Conservation (phyloP, 176 grass and related monocot species). For the Canna indica region DNA sequence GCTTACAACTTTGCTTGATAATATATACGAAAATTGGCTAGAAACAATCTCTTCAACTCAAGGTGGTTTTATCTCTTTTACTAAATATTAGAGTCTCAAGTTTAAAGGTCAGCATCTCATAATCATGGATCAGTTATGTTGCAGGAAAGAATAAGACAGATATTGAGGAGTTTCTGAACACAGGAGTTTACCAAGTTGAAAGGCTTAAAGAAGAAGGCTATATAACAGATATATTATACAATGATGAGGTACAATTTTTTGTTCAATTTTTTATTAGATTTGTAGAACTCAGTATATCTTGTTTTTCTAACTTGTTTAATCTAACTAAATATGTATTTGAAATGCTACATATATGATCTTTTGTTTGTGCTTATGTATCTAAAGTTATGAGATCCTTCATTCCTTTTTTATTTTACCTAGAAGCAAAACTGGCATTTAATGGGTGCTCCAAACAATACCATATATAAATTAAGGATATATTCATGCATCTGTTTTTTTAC, state of each 20-base stretch:
- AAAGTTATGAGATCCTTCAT: background rate
- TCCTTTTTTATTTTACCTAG: background rate
- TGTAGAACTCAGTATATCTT: background rate
- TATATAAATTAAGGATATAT: slow-evolving; percentile 1
- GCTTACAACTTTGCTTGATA: slow-evolving; percentile 66
- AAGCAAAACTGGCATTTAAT: background rate
- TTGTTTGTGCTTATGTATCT: background rate
- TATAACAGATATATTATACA: slow-evolving; percentile 87
- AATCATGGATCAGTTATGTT: slow-evolving; percentile 20
- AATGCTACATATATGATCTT: background rate
- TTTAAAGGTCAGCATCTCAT: background rate
- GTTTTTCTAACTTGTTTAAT: background rate
- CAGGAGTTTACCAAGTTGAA: slow-evolving; percentile 89
- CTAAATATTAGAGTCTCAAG: background rate
- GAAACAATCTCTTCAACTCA: slow-evolving; percentile 78
- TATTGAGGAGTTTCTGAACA: slow-evolving; percentile 77
- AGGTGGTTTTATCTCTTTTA: slow-evolving; percentile 33
- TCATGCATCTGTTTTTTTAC: background rate
- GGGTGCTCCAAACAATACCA: background rate
- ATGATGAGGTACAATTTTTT: slow-evolving; percentile 73
- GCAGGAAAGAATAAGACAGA: slow-evolving; percentile 85
- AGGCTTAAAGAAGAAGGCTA: slow-evolving; percentile 95
- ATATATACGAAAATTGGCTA: slow-evolving; percentile 94
- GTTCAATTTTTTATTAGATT: slow-evolving; percentile 4
- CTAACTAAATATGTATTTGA: background rate